Conservation (phyloP, 1,284 basidiomycete genomes). For the Microbotryum lychnidis-dioicae region DNA sequence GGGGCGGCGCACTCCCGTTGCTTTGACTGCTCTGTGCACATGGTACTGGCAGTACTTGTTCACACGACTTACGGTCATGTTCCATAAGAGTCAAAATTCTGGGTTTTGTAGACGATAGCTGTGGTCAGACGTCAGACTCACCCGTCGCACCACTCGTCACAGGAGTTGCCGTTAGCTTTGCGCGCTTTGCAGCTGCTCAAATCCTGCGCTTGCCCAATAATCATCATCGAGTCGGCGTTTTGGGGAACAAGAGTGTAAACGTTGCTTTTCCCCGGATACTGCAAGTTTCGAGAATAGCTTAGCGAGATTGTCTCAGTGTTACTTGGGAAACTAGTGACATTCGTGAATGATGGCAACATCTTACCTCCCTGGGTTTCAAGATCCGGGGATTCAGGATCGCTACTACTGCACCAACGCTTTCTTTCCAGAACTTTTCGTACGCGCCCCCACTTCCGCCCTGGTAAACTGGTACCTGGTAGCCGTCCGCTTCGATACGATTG, state of each 20-base stretch:
- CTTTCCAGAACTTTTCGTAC: slow-evolving; percentile 74
- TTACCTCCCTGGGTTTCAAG: slow-evolving; percentile 39
- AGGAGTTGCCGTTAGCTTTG: slow-evolving; percentile 69
- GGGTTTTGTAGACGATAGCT: neutral
- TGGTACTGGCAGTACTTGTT: slow-evolving; percentile 79
- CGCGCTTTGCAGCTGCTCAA: slow-evolving; percentile 69
- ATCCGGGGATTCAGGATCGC: slow-evolving; percentile 82
- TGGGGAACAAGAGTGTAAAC: slow-evolving; percentile 81
- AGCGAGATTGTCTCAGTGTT: neutral
- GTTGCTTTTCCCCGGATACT: slow-evolving; percentile 51
- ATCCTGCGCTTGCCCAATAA: slow-evolving; percentile 77
- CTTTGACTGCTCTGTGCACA: slow-evolving; percentile 67
- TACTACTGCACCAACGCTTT: slow-evolving; percentile 79
- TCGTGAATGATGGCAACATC: neutral
- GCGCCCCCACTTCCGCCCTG: slow-evolving; percentile 84
- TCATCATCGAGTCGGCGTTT: slow-evolving; percentile 64
- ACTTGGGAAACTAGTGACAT: neutral
- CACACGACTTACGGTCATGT: slow-evolving; percentile 42
- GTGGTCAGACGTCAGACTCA: slow-evolving; percentile 47
- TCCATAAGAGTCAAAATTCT: neutral
- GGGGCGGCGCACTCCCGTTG: slow-evolving; percentile 58
- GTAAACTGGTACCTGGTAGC: slow-evolving; percentile 51
- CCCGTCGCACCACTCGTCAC: slow-evolving; percentile 79
- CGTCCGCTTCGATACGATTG: slow-evolving; percentile 20
- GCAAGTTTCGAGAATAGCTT: slow-evolving; percentile 40